Base-by-base conservation (phyloP, 108 stramenopile genomes). In the Asterionellopsis glacialis region DNA sequence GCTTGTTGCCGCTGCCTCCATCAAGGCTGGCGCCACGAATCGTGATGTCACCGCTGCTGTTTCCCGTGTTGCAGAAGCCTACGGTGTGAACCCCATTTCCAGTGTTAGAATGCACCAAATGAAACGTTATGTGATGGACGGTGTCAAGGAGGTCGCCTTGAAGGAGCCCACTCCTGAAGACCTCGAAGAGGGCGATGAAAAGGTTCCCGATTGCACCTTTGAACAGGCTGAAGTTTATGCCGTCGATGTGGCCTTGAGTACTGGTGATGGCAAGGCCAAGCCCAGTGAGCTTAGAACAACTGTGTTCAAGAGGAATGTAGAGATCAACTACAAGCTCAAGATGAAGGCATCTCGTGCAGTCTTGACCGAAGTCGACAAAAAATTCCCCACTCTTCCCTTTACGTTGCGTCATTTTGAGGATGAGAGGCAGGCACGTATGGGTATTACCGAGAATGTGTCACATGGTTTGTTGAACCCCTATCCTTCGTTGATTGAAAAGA, bases 41-140 rank as follows among this genome's bases (percentile, higher is more conserved):
- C 70, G 63, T 12, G 77, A 91, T 63, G 97, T 99, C 42, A 98
- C 99, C 18, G 73, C 77, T 57, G 94, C 91, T 22, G 87, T 97
- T 22, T 81, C 82, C 52, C 81, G 87, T 47, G 99, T 99, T 25
- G 97, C 97, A 39, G 81, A 85, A 18, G 75, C 80, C 24, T 99
- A 95, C 67, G 95, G 87, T 40, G 99, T 99, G 53, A 96, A 86
- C 27, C 80, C 95, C 49, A 85, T 98, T 62, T 70, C 90, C 14
- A 95, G 95, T 16, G 95, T 97, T 19, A 79, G 96, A 38, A 98
- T 96, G 97, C 97, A 98, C 69, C 98, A 98, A 83, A 97, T 99
- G 94, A 99, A 98, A 68, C 87, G 92, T 61, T 97, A 87, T 53
- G 93, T 98, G 22, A 83, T 98, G 56, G 96, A 98, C 67, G 98